These are phyloP conservation scores for Cercospora sojina DNA, from an alignment of 2,329 filamentous ascomycete genomes.

Conservation along the genomic window DNA sequence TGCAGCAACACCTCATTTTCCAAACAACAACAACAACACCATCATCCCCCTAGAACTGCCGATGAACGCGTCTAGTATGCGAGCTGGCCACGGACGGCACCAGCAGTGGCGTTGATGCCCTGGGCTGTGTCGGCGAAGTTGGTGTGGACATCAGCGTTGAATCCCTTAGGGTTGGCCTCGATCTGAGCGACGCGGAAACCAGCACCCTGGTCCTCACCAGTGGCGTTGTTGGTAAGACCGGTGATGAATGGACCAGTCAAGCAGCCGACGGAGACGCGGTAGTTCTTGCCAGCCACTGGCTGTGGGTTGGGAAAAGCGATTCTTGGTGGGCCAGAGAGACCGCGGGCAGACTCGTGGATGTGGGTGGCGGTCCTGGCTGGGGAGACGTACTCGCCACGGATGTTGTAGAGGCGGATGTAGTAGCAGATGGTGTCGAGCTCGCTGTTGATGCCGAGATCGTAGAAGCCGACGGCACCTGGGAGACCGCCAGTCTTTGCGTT, in stretches of 20 bases:
- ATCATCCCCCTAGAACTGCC: background rate
- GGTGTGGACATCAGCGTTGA: constrained; percentile 57
- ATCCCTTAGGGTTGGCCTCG: constrained; percentile 50
- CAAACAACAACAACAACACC: background rate
- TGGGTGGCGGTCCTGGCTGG: constrained; percentile 55
- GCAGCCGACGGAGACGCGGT: constrained; percentile 46
- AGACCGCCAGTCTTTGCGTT: constrained; percentile 34
- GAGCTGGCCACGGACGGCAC: constrained; percentile 55
- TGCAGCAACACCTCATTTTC: background rate
- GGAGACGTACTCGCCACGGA: constrained; percentile 53
- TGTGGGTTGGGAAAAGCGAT: constrained; percentile 53
- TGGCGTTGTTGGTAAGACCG: constrained; percentile 40
- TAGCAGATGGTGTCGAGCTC: constrained; percentile 47
- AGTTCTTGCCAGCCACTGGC: constrained; percentile 38
- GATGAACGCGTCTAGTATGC: constrained; percentile 19
- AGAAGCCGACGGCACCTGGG: constrained; percentile 48
- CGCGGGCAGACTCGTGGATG: constrained; percentile 52
- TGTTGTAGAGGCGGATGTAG: constrained; percentile 53
- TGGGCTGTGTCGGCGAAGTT: constrained; percentile 57
- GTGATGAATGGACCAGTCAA: constrained; percentile 48
- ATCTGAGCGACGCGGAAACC: constrained; percentile 54
- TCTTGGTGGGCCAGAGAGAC: constrained; percentile 52
- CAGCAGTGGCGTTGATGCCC: constrained; percentile 50
- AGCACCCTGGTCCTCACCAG: constrained; percentile 46
- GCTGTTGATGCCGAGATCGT: constrained; percentile 56